A percentile compares a stretch with the other conserved stretches of the same genome.
phyloP scores from a whole-genome alignment of 192 early-diverging fungal genomes.

The Backusella tarrabulga region DNA sequence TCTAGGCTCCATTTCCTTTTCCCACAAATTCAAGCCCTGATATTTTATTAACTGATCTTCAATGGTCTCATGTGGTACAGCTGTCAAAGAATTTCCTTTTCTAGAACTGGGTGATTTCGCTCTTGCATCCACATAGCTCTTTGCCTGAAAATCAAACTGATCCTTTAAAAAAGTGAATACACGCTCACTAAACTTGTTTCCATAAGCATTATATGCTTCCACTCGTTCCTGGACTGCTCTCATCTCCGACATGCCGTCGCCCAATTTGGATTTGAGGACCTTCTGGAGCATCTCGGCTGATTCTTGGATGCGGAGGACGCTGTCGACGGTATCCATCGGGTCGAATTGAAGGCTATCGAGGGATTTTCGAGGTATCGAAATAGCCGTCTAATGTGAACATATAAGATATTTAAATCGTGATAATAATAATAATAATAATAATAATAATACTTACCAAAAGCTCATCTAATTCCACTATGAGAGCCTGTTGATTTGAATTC shows the following conservation, averaged over 20 bases:
- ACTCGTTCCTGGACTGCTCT: conserved; percentile 60
- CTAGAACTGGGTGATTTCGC: conserved; percentile 14
- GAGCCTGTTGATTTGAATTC: conserved; percentile 82
- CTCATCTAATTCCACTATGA: conserved; percentile 84
- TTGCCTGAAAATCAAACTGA: conserved; percentile 63
- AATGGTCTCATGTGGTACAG: conserved; percentile 52
- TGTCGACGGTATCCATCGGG: conserved; percentile 58
- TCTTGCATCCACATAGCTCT: conserved; percentile 22
- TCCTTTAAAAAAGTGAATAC: conserved; percentile 63
- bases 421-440: neutral
- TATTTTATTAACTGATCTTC: conserved; percentile 66
- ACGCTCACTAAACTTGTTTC: conserved; percentile 61
- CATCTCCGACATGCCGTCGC: conserved; percentile 53
- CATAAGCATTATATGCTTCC: conserved; percentile 64
- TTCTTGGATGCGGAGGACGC: conserved; percentile 59
- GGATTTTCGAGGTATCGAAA: conserved; percentile 60
- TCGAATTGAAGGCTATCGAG: conserved; percentile 64
- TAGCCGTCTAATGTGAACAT: conserved; percentile 41
- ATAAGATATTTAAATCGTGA: neutral
- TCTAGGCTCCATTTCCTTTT: conserved; percentile 69
- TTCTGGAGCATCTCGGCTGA: conserved; percentile 67
- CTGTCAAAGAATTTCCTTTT: conserved; percentile 35
- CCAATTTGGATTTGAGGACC: conserved; percentile 59
- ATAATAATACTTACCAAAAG: conserved; percentile 54
- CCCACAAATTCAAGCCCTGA: conserved; percentile 68